Evolutionary conservation across 352 stramenopile species (phyloP).

Genomic region (Globisporangium canariense): DNA sequence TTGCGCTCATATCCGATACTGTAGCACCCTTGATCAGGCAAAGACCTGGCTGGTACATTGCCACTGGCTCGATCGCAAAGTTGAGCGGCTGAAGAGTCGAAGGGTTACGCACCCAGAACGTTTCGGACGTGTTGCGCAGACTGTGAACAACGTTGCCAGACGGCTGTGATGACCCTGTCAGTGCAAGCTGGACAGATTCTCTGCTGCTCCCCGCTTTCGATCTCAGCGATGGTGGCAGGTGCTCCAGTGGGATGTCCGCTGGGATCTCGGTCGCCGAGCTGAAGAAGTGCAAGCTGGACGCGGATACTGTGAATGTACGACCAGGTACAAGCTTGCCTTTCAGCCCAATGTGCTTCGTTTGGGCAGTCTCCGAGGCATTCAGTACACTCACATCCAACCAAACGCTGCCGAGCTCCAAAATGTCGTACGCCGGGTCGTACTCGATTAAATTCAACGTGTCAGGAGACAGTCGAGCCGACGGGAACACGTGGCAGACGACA

Average conservation of each 20-base stretch:
- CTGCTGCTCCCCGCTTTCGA: slow-evolving; percentile 36
- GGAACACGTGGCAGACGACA: slow-evolving; percentile 71
- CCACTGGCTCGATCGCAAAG: slow-evolving; percentile 65
- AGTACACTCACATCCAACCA: slow-evolving; percentile 66
- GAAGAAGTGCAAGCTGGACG: slow-evolving; percentile 79
- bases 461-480: slow-evolving; percentile 52
- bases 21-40: slow-evolving; percentile 61
- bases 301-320: slow-evolving; percentile 78
- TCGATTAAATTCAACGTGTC: slow-evolving; percentile 36
- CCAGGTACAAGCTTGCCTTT: slow-evolving; percentile 76
- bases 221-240: slow-evolving; percentile 39
- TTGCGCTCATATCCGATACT: slow-evolving; percentile 60
- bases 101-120: slow-evolving; percentile 81
- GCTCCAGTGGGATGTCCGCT: slow-evolving; percentile 39
- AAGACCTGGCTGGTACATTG: slow-evolving; percentile 61
- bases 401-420: slow-evolving; percentile 61
- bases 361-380: slow-evolving; percentile 57
- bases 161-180: slow-evolving; percentile 21
- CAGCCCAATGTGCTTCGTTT: slow-evolving; percentile 65
- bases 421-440: slow-evolving; percentile 36
- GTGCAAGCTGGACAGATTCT: slow-evolving; percentile 28
- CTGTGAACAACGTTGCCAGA: slow-evolving; percentile 44
- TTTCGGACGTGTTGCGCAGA: slow-evolving; percentile 64
- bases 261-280: slow-evolving; percentile 57
- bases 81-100: slow-evolving; percentile 63